Evolutionary conservation across 768 basidiomycete genomes (phyloP).

Genomic region (Cytidiella melzeri): DNA sequence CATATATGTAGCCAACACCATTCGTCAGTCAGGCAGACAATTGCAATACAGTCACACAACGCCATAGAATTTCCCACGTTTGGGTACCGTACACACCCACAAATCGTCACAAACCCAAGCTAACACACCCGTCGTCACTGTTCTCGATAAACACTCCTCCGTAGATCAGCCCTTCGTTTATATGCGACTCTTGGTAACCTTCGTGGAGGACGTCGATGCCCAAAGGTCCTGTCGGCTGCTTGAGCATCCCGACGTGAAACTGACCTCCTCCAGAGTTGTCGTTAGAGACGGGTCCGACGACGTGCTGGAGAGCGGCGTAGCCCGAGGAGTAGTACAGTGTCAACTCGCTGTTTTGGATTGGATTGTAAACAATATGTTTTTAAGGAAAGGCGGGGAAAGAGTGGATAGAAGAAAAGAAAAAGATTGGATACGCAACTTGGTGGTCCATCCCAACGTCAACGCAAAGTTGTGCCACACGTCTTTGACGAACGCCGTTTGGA

Average conservation of each 20-base stretch:
- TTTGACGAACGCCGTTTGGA: constrained; percentile 38
- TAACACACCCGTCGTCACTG: background rate
- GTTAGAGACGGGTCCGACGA: constrained; percentile 39
- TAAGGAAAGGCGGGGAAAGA: background rate
- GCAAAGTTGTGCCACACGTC: constrained; percentile 56
- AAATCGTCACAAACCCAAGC: background rate
- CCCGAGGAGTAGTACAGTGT: constrained; percentile 46
- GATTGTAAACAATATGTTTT: background rate
- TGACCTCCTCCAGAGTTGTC: constrained; percentile 45
- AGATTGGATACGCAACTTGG: constrained; percentile 11
- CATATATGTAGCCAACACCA: no score
- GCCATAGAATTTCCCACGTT: no score
- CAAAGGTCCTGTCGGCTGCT: constrained; percentile 42
- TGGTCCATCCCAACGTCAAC: constrained; percentile 48
- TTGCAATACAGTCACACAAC: no score
- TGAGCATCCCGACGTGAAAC: constrained; percentile 56
- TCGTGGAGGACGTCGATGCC: constrained; percentile 52
- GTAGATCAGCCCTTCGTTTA: constrained; percentile 46
- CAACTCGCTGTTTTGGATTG: constrained; percentile 30
- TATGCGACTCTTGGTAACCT: constrained; percentile 50
- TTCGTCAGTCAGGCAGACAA: no score
- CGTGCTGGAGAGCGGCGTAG: constrained; percentile 31
- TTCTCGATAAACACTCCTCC: constrained; percentile 55
- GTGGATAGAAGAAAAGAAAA: background rate
- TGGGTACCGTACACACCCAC: no score